Evolutionary conservation across 2,329 filamentous ascomycete species (phyloP), one percentile per base, ranked within the genome.

Genomic region (Penicillium brevicompactum): DNA sequence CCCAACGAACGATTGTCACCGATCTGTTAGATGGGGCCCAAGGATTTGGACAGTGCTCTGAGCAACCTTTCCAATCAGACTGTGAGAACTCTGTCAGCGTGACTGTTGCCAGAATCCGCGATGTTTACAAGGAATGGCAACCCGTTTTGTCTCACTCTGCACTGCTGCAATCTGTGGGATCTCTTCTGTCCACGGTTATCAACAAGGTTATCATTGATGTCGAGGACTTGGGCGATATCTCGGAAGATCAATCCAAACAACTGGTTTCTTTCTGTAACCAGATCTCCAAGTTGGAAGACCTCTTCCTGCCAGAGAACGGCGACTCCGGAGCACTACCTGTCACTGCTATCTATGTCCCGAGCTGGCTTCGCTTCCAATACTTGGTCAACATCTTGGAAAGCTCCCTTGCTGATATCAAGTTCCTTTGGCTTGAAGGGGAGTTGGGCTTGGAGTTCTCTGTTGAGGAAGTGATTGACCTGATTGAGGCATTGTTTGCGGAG

Each of bases 291-390:
- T 71, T 86, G 14, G 82, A 82, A 53, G 78, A 83, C 58, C 70
- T 87, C 13, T 87, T 87, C 68, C 69, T 78, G 38, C 80, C 80
- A 9, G 74, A 79, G 45, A 47, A 62, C 22, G 70, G 73, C 38
- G 67, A 68, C 16, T 58, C 66, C 5, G 71, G 68, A 32, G 67
- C 70, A 6, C 70, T 80, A 27, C 75, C 76, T n/a, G 82, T 85
- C 75, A 84, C 82, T 4, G 82, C 83, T 22, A 76, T 87, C 9
- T 87, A 87, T 59, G 83, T 84, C 45, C 79, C 81, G 4, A 83
- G 82, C 59, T 88, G 85, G 85, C 76, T 87, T 58, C 84, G 84
- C 56, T 87, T 87, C 65, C 84, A 86, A 66, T 87, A 87, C 62
- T 67, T 88, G 49, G 74, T 80, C 41, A 85, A 87, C 61, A 86